phyloP scores from a whole-genome alignment of 106 monocot genomes.

The Gastrodia elata region DNA sequence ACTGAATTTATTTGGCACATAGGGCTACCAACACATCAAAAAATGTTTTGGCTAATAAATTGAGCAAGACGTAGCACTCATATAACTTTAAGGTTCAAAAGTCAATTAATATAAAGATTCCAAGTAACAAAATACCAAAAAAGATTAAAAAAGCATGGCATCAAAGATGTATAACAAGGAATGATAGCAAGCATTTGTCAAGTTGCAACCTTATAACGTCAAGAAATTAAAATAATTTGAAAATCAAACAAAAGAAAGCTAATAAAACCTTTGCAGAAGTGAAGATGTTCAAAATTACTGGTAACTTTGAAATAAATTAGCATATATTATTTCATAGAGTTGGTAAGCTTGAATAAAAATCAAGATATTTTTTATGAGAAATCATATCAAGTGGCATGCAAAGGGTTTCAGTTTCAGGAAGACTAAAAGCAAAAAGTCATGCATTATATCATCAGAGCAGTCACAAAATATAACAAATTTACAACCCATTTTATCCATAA shows the following conservation, averaged over 20 bases:
- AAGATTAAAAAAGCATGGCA: neutral
- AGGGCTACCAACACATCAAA: too few relatives aligned
- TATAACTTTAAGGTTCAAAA: neutral
- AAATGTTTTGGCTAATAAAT: too few relatives aligned
- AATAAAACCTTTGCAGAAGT: neutral
- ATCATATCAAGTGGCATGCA: neutral
- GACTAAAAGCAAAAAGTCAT: neutral
- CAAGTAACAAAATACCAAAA: neutral
- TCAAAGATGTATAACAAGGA: neutral
- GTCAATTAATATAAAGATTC: neutral
- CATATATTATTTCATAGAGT: neutral
- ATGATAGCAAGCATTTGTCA: neutral
- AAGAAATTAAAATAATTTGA: neutral
- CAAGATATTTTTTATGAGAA: neutral
- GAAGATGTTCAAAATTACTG: neutral
- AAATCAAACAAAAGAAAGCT: neutral
- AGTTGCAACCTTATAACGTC: neutral
- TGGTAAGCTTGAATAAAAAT: neutral
- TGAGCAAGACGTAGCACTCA: too few relatives aligned
- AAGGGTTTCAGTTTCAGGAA: neutral
- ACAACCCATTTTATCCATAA: neutral
- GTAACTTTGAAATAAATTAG: neutral
- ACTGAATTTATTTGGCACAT: too few relatives aligned
- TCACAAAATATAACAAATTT: neutral
- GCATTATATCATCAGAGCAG: neutral